Conservation (phyloP, 768 basidiomycete genomes). For the Dacryopinax spathularia region DNA sequence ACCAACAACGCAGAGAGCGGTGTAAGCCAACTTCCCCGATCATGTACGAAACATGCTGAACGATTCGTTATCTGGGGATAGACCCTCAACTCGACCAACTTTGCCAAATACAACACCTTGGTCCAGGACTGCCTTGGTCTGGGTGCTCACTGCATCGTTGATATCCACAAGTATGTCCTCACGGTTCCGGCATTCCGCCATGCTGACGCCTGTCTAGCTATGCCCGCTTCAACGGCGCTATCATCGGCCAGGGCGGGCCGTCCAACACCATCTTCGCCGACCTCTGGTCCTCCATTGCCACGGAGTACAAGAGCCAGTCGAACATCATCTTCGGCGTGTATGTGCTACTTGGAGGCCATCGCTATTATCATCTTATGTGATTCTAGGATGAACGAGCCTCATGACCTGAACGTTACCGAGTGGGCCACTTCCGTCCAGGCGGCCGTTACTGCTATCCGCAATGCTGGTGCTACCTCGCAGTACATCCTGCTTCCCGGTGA, state of each 20-base stretch:
- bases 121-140: slow-evolving; percentile 38
- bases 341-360: too few species aligned
- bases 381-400: too few species aligned
- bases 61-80: slow-evolving; percentile 11
- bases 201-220: slow-evolving; percentile 33
- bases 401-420: slow-evolving; percentile 36
- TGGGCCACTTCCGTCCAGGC: slow-evolving; percentile 44
- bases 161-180: slow-evolving; percentile 21
- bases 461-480: slow-evolving; percentile 41
- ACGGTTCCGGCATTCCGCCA: neutral
- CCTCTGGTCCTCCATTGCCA: slow-evolving; percentile 40
- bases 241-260: slow-evolving; percentile 52
- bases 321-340: slow-evolving; percentile 25
- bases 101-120: slow-evolving; percentile 37
- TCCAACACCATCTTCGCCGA: slow-evolving; percentile 38
- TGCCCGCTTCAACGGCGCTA: slow-evolving; percentile 40
- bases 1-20: slow-evolving; percentile 11
- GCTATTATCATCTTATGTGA: too few species aligned
- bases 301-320: slow-evolving; percentile 28
- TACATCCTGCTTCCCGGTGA: slow-evolving; percentile 46
- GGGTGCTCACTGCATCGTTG: slow-evolving; percentile 41
- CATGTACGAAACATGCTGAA: neutral
- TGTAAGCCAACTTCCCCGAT: neutral
- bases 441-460: slow-evolving; percentile 48
- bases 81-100: slow-evolving; percentile 30